A percentile compares a stretch with the other conserved stretches of the same genome.
Conservation (phyloP, 768 basidiomycete genomes). For the Boletus rex-veris region DNA sequence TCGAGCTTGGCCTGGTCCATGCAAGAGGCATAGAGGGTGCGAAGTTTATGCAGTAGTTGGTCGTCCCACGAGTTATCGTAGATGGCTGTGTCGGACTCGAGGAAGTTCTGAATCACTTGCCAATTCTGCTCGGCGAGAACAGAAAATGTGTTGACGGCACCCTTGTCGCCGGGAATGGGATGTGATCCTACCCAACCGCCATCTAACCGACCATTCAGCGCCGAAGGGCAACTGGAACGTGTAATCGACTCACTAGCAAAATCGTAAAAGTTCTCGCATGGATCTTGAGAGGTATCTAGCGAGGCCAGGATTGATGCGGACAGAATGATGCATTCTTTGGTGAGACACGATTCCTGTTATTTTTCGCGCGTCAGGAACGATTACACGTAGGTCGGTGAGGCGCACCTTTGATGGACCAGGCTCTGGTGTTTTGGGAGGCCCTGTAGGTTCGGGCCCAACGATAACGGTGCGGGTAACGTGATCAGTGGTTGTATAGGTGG, state of each 20-base stretch:
- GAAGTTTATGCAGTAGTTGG: constrained; percentile 60
- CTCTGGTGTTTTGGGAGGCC: constrained; percentile 49
- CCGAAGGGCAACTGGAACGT: neutral
- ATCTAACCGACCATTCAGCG: constrained; percentile 40
- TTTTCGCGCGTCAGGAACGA: constrained; percentile 2
- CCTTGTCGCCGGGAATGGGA: constrained; percentile 85
- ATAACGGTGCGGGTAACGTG: constrained; percentile 41
- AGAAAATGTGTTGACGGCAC: constrained; percentile 68
- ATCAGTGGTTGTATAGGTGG: constrained; percentile 38
- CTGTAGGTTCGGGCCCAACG: constrained; percentile 37
- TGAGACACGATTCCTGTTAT: constrained; percentile 63
- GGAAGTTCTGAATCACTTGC: constrained; percentile 68
- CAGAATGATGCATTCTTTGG: constrained; percentile 75
- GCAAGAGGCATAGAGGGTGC: constrained; percentile 76
- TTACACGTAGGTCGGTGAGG: neutral
- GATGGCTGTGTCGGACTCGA: constrained; percentile 46
- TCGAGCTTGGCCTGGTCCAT: constrained; percentile 76
- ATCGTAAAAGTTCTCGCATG: constrained; percentile 93
- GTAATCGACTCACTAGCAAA: constrained; percentile 71
- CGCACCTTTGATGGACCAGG: constrained; percentile 56
- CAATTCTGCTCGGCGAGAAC: constrained; percentile 71
- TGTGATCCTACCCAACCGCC: constrained; percentile 85
- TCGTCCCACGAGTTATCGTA: constrained; percentile 47
- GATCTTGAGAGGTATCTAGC: constrained; percentile 79
- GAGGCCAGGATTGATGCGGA: constrained; percentile 79